Base-by-base conservation (phyloP, 371 early-diverging fungal genomes). In the Zychaea mexicana region DNA sequence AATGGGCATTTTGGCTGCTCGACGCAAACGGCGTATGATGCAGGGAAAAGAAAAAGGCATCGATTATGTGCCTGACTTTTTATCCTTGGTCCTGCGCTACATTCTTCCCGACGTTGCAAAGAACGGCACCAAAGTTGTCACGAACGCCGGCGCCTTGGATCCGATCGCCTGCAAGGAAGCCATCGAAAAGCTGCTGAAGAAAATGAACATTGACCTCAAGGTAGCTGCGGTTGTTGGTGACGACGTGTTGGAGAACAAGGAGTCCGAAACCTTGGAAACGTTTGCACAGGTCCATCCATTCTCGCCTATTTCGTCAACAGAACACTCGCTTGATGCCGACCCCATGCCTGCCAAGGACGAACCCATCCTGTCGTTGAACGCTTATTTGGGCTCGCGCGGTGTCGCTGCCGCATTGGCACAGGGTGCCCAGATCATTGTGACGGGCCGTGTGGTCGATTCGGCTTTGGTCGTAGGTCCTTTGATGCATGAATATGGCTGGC, bases 61-160 rank as follows among this genome's bases (percentile, higher is more conserved):
- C 1, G 79, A 79, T 58, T 90, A 83, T 68, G 83, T 91, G 28
- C 76, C 78, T 15, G 91, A 89, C 55, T 90, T 90, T 60, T 69
- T 88, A 22, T 78, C 78, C 0, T 73, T 84, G 61, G 89, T 88
- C 9, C 64, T 86, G 54, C 67, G 72, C 32, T 76, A 74, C 31
- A 77, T 85, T n/a, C 60, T 85, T 55, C 87, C 84, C 2, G 77
- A 79, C 42, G 68, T 90, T 53, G 73, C 81, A 27, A 82, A 82
- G 64, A 81, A 85, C 53, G 82, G 84, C 24, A 89, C 87, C 61
- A 88, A 82, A 64, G 71, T 91, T 47, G 77, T 91, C 62, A 91
- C 92, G 26, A 91, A 91, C 68, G 92, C 92, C 2, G 92, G 92
- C 42, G 92, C 86, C 5, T 72, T 91, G 42, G 88, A 90, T 58